Percentiles rank a stretch among this genome's conserved stretches.
phyloP scores from a whole-genome alignment of 1,284 basidiomycete genomes.

The Taiwanofungus camphoratus region DNA sequence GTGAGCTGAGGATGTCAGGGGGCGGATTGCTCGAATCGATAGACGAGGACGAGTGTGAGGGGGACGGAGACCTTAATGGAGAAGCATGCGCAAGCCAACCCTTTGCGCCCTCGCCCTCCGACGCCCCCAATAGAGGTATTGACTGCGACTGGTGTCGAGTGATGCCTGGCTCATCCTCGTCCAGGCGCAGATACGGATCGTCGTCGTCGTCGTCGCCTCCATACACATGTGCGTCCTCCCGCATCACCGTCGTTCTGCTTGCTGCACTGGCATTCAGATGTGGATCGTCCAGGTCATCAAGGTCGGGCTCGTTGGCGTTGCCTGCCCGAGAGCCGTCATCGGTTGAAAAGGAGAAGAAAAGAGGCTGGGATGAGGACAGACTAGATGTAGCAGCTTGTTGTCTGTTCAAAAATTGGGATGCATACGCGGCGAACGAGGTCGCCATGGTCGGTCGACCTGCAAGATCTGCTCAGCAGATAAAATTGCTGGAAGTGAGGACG shows the following conservation, averaged over 20 bases:
- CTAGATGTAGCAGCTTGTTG: constrained; percentile 39
- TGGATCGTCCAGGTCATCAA: constrained; percentile 69
- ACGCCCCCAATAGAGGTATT: constrained; percentile 43
- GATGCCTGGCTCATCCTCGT: constrained; percentile 42
- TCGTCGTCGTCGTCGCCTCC: constrained; percentile 53
- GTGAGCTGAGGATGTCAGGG: constrained; percentile 28
- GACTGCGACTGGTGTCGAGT: constrained; percentile 41
- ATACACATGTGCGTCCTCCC: constrained; percentile 19
- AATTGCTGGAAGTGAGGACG: no score
- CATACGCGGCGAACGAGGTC: constrained; percentile 61
- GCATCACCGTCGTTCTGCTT: constrained; percentile 24
- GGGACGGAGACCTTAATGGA: constrained; percentile 44
- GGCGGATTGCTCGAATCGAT: constrained; percentile 40
- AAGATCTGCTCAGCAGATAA: no score
- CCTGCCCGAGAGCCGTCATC: constrained; percentile 59
- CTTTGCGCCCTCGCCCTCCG: constrained; percentile 34
- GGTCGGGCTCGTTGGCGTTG: constrained; percentile 40
- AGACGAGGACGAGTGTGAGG: constrained; percentile 41
- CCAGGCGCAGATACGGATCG: constrained; percentile 70
- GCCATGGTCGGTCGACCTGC: constrained; percentile 31
- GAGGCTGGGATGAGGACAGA: constrained; percentile 61
- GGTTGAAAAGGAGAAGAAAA: constrained; percentile 78
- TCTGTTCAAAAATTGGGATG: constrained; percentile 58
- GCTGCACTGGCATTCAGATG: constrained; percentile 50
- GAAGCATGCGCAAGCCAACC: constrained; percentile 71